A percentile compares a stretch with the other conserved stretches of the same genome.
These are phyloP conservation scores for Salix caprea DNA, from an alignment of 345 rosid species.

Conservation along the genomic window DNA sequence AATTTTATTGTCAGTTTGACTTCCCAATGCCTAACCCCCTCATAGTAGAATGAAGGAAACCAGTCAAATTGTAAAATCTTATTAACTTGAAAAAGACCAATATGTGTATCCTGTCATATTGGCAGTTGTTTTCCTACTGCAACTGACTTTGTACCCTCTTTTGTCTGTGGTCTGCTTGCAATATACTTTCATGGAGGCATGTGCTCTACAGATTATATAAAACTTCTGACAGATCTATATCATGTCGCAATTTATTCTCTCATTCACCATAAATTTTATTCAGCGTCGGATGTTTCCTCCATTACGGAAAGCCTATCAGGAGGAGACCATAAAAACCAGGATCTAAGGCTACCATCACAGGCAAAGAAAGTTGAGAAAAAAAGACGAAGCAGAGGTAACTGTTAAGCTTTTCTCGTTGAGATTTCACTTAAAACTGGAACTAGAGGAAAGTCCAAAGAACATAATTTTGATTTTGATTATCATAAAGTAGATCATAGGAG, in stretches of 20 bases:
- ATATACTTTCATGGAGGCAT: background rate
- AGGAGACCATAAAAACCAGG: too few species aligned
- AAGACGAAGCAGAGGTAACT: too few species aligned
- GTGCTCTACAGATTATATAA: background rate
- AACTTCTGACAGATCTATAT: background rate
- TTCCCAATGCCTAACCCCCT: slow-evolving; percentile 32
- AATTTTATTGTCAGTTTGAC: slow-evolving; percentile 15
- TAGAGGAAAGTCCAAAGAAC: too few species aligned
- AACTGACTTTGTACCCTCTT: background rate
- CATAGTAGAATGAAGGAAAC: slow-evolving; percentile 21
- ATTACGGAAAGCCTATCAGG: too few species aligned
- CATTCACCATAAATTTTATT: background rate
- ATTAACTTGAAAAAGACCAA: background rate
- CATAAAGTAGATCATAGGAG: background rate
- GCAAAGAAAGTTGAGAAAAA: too few species aligned
- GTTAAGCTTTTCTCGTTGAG: too few species aligned
- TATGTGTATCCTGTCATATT: background rate
- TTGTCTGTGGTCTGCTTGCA: background rate
- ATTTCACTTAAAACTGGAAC: too few species aligned
- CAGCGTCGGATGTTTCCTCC: background rate
- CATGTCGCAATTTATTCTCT: background rate
- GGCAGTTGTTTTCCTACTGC: background rate
- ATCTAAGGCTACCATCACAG: too few species aligned
- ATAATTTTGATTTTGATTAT: background rate
- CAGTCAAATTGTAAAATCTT: slow-evolving; percentile 25